Conservation (phyloP, 2,329 filamentous ascomycete species). For the Cercospora sesami region DNA sequence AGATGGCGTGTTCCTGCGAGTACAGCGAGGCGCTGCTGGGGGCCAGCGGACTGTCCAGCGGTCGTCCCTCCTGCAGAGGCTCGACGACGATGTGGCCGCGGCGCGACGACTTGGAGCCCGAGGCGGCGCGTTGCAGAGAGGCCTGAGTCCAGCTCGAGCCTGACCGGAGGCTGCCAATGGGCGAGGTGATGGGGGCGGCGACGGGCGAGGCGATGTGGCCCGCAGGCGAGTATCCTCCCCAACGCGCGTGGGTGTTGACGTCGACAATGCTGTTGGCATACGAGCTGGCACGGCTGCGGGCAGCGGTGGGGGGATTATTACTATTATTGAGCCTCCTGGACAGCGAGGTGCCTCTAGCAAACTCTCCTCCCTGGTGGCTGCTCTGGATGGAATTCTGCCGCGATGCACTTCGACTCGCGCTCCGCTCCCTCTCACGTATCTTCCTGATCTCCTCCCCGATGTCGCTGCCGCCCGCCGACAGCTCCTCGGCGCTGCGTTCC, state of each 20-base stretch:
- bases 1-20: constrained; percentile 27
- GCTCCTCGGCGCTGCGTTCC: constrained; percentile 71
- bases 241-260: constrained; percentile 64
- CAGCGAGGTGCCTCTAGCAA: constrained; percentile 8
- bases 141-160: constrained; percentile 45
- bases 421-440: constrained; percentile 57
- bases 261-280: constrained; percentile 60
- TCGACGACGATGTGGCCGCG: constrained; percentile 45
- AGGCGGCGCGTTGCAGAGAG: constrained; percentile 39
- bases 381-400: constrained; percentile 31
- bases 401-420: constrained; percentile 26
- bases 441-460: constrained; percentile 76
- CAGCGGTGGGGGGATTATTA: constrained; percentile 11
- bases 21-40: constrained; percentile 29
- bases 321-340: constrained; percentile 9
- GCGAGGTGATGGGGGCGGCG: constrained; percentile 34
- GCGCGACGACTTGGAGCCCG: constrained; percentile 43
- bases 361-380: constrained; percentile 18
- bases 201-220: not conserved
- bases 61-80: constrained; percentile 39
- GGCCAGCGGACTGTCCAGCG: constrained; percentile 39
- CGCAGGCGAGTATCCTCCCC: constrained; percentile 63
- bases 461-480: constrained; percentile 67
- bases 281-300: constrained; percentile 60
- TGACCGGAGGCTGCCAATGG: constrained; percentile 60